Evolutionary conservation across 179 eudicot species (phyloP).

Genomic region (Patellifolia procumbens): DNA sequence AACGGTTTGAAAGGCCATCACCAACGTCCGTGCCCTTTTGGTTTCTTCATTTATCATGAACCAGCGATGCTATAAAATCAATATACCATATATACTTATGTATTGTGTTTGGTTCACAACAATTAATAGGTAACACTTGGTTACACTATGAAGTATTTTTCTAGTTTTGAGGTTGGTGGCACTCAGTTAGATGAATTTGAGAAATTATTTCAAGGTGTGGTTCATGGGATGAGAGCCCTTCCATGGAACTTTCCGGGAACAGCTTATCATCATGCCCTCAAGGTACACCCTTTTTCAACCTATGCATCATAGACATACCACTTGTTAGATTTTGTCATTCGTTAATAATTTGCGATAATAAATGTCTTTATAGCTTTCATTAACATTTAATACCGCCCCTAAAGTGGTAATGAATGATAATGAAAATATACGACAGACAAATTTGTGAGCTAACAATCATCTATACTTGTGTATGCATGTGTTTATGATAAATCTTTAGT

Average conservation of each 20-base stretch:
- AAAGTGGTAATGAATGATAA: no score
- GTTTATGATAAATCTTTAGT: neutral
- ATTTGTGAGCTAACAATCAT: no score
- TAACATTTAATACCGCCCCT: no score
- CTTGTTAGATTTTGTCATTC: no score
- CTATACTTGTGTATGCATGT: neutral
- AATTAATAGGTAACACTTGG: conserved; percentile 14
- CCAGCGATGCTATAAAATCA: no score
- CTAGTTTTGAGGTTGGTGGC: neutral
- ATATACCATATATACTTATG: neutral
- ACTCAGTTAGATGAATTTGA: neutral
- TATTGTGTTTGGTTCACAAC: neutral
- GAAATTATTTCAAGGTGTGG: neutral
- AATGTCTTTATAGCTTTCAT: no score
- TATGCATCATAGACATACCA: no score
- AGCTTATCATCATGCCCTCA: conserved; percentile 18
- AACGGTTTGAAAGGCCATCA: no score
- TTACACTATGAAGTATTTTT: conserved; percentile 10
- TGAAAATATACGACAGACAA: no score
- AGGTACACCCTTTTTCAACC: neutral
- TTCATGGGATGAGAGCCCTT: conserved; percentile 9
- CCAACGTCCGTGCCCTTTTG: no score
- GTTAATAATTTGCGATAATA: no score
- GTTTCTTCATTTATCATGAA: no score
- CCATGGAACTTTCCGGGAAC: conserved; percentile 24